A percentile compares a stretch with the other conserved stretches of the same genome.
phyloP scores from a whole-genome alignment of 306 rosid species.

The Acacia crassicarpa region DNA sequence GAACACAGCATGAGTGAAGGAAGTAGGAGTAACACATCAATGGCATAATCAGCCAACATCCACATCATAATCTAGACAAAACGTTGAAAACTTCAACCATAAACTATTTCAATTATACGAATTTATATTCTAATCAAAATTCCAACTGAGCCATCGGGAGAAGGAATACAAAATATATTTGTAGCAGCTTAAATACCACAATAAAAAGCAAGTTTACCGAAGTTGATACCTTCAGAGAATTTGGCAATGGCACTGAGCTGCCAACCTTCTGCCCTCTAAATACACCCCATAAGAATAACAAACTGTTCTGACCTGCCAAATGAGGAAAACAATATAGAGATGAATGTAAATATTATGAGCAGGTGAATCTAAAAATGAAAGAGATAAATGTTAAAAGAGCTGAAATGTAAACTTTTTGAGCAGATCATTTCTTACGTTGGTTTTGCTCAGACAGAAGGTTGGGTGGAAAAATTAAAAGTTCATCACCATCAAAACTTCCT shows the following conservation, averaged over 20 bases:
- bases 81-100: not conserved
- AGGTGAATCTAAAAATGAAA: no score
- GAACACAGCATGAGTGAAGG: not conserved
- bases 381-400: not conserved
- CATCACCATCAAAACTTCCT: slow-evolving; percentile 40
- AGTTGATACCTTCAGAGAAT: slow-evolving; percentile 8
- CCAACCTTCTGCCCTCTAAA: slow-evolving; percentile 21
- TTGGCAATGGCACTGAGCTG: not conserved
- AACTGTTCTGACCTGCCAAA: slow-evolving; percentile 24
- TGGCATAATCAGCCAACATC: not conserved
- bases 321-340: not conserved
- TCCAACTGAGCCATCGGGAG: not conserved
- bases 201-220: not conserved
- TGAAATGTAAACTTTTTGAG: not conserved
- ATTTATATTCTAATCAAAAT: not conserved
- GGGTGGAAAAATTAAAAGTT: slow-evolving; percentile 44
- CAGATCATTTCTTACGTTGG: slow-evolving; percentile 30
- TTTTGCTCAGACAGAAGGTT: slow-evolving; percentile 33
- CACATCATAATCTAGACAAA: slow-evolving; percentile 10
- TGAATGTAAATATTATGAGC: not conserved
- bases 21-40: not conserved
- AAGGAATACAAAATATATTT: not conserved
- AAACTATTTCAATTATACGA: not conserved
- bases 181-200: not conserved
- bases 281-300: slow-evolving; percentile 31